These are phyloP conservation scores for Gentiana straminea DNA, from an alignment of 257 asterid species.

Conservation along the genomic window DNA sequence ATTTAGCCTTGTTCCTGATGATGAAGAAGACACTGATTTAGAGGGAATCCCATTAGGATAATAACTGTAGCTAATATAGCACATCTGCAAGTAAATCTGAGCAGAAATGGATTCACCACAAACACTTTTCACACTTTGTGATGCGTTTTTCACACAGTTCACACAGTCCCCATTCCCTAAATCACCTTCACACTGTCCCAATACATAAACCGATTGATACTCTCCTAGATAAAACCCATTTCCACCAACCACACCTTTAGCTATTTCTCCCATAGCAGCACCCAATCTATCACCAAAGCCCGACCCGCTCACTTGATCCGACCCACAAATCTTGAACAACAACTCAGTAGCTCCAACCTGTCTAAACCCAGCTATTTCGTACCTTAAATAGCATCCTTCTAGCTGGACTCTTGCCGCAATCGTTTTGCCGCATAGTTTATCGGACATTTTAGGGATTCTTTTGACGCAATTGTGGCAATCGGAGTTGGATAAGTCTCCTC, in stretches of 20 bases:
- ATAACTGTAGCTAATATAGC: constrained; percentile 55
- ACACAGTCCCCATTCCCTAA: constrained; percentile 50
- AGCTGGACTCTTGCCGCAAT: constrained; percentile 63
- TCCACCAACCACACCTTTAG: constrained; percentile 37
- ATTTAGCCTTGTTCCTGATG: constrained; percentile 27
- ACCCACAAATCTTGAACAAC: constrained; percentile 57
- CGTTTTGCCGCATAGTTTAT: constrained; percentile 41
- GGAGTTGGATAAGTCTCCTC: constrained; percentile 57
- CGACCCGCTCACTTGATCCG: constrained; percentile 51
- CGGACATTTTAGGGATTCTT: constrained; percentile 23
- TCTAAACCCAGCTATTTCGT: constrained; percentile 44
- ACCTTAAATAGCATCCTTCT: constrained; percentile 53
- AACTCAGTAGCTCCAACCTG: constrained; percentile 40
- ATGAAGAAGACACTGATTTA: constrained; percentile 34
- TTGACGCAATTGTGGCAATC: constrained; percentile 47
- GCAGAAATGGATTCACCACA: constrained; percentile 60
- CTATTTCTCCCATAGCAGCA: constrained; percentile 47
- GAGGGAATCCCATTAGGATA: constrained; percentile 40
- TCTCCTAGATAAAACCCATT: constrained; percentile 60
- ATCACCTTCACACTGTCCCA: constrained; percentile 96
- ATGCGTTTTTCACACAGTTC: constrained; percentile 63
- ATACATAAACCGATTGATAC: constrained; percentile 49
- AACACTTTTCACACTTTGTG: constrained; percentile 36
- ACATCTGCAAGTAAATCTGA: constrained; percentile 52
- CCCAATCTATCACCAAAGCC: constrained; percentile 53